phyloP scores from a whole-genome alignment of 176 grass and related monocot genomes.

The Musa itinerans region DNA sequence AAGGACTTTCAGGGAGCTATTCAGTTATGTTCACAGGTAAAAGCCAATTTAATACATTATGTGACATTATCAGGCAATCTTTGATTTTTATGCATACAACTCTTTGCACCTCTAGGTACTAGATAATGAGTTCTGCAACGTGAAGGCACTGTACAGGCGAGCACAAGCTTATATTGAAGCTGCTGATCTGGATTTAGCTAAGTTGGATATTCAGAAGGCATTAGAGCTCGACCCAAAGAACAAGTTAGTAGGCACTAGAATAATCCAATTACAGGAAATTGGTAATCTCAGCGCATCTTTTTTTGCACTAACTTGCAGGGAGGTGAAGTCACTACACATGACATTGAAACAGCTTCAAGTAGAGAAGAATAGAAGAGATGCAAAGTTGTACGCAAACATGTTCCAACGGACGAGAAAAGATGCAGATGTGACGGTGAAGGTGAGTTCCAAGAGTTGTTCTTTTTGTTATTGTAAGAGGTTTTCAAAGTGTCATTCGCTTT shows the following conservation, averaged over 20 bases:
- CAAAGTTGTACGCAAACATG: constrained; percentile 32
- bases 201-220: constrained; percentile 30
- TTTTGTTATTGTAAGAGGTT: neutral
- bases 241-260: constrained; percentile 14
- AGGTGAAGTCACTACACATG: constrained; percentile 22
- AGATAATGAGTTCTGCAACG: constrained; percentile 30
- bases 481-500: neutral
- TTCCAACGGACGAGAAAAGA: constrained; percentile 19
- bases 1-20: constrained; percentile 32
- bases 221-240: constrained; percentile 28
- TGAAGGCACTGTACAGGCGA: constrained; percentile 36
- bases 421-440: constrained; percentile 20
- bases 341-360: constrained; percentile 31
- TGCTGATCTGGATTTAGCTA: constrained; percentile 29
- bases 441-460: neutral
- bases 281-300: neutral
- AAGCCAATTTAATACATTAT: neutral
- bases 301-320: constrained; percentile 19
- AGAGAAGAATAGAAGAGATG: constrained; percentile 27
- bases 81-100: neutral
- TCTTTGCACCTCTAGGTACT: constrained; percentile 18
- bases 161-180: constrained; percentile 34
- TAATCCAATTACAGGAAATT: neutral
- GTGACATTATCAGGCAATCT: neutral
- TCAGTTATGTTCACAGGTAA: constrained; percentile 27